Evolutionary conservation across 73 alveolate species (phyloP), one percentile per base, ranked within the genome.

Genomic region (Blepharisma stoltei): DNA sequence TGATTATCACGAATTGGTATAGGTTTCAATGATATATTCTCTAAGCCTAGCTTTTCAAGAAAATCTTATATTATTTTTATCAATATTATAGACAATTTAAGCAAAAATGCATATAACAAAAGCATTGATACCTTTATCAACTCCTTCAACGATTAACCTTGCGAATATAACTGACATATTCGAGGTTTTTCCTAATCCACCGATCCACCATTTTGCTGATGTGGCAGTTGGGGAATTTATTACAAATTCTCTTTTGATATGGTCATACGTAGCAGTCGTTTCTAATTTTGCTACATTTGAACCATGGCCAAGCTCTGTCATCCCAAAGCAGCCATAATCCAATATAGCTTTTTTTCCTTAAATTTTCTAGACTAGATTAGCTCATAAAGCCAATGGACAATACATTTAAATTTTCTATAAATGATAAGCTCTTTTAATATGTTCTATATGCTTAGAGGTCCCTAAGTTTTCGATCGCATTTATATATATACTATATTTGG

Each of bases 221-320:
- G 76, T 60, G 32, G 84, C 92, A 4, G 76, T 60, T 7, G 98
- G 98, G 46, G 96, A 83, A 69, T 92, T 92, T 14, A 92, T 65
- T 7, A 92, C 71, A 27, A 89, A 92, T 54, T 86, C 92, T 69
- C 78, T 52, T 6, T 86, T 77, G 43, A 66, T 45, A 6, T 76
- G 81, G 70, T 89, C 96, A 80, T 87, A 92, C 9, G 81, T 80
- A 0, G 98, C 98, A 14, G 94, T 92, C 1, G 98, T 90, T 50
- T 65, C 77, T 6, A 89, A 27, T 8, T 87, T 88, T 81, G 87
- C 70, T 14, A 92, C 98, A 81, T 92, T 90, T 1, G 96, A 89
- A 5, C 97, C 97, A 76, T 86, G 95, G 7, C 97, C 97, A 20
- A 92, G 52, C 78, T 92, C 97, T 38, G 97, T 92, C 76, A 52